These are phyloP conservation scores for Petunia secreta DNA, from an alignment of 257 asterid genomes.

Conservation along the genomic window DNA sequence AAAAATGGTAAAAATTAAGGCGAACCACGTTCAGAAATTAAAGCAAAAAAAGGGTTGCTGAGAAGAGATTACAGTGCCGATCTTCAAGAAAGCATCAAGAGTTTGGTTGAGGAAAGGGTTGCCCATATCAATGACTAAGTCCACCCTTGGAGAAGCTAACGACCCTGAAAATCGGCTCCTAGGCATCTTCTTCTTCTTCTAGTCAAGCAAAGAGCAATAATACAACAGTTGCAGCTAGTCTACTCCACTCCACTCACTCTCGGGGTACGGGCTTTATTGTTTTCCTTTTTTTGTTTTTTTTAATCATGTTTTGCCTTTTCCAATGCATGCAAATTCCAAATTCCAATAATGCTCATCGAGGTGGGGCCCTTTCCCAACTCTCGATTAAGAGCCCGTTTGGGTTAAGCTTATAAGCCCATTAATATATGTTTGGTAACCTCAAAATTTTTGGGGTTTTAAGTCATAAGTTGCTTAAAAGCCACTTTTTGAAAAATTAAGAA, in stretches of 20 bases:
- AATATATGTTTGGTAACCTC: too few species aligned
- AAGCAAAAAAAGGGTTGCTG: background rate
- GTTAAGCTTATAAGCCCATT: too few species aligned
- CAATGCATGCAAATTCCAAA: background rate
- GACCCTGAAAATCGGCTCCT: slow-evolving; percentile 48
- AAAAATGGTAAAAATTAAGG: background rate
- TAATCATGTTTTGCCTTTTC: background rate
- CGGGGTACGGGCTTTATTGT: background rate
- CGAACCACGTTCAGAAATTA: background rate
- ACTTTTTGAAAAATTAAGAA: too few species aligned
- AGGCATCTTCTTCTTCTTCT: slow-evolving; percentile 42
- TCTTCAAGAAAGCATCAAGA: slow-evolving; percentile 75
- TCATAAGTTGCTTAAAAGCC: too few species aligned
- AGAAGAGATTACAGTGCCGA: slow-evolving; percentile 56
- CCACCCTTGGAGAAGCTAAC: slow-evolving; percentile 53
- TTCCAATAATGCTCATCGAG: background rate
- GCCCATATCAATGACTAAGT: slow-evolving; percentile 62
- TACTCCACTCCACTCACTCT: background rate
- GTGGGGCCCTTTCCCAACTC: too few species aligned
- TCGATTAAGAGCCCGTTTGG: too few species aligned
- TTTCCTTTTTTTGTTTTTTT: background rate
- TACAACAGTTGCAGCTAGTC: background rate
- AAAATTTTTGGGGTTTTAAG: too few species aligned
- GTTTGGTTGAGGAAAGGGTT: slow-evolving; percentile 74
- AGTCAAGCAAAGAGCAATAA: too few species aligned